phyloP scores from a whole-genome alignment of 2,329 filamentous ascomycete species.

The Clarireedia paspali region DNA sequence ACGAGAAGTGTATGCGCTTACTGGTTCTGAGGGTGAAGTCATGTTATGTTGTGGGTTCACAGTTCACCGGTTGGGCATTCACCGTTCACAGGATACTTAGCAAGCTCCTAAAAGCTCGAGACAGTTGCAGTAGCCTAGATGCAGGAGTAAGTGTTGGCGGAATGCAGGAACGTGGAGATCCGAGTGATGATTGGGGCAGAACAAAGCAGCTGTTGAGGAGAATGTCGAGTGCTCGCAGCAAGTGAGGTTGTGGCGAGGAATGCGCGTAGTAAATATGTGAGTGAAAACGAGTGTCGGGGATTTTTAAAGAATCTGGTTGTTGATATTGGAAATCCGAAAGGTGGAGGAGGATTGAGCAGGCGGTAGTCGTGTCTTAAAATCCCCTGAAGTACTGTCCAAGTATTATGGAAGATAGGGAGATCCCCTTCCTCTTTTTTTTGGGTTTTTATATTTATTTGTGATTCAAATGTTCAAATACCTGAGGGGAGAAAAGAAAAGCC shows the following conservation, averaged over 20 bases:
- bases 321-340: background rate
- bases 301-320: background rate
- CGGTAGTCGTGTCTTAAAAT: too few relatives aligned
- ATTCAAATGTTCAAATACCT: too few relatives aligned
- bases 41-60: conserved; percentile 11
- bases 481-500: too few relatives aligned
- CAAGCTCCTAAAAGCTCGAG: background rate
- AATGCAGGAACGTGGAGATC: conserved; percentile 1
- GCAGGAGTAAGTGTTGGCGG: conserved; percentile 3
- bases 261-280: background rate
- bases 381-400: too few relatives aligned
- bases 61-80: too few relatives aligned
- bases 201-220: too few relatives aligned
- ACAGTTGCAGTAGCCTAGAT: conserved; percentile 8
- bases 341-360: background rate
- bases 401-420: too few relatives aligned
- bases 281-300: background rate
- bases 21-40: conserved; percentile 23
- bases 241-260: background rate
- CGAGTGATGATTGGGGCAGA: background rate
- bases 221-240: too few relatives aligned
- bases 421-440: too few relatives aligned
- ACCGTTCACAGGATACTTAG: background rate
- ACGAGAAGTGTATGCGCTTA: conserved; percentile 11
- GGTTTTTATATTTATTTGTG: too few relatives aligned